Evolutionary conservation across 176 grass and related monocot genomes (phyloP).

Genomic region (Dendrocalamus sinicus): DNA sequence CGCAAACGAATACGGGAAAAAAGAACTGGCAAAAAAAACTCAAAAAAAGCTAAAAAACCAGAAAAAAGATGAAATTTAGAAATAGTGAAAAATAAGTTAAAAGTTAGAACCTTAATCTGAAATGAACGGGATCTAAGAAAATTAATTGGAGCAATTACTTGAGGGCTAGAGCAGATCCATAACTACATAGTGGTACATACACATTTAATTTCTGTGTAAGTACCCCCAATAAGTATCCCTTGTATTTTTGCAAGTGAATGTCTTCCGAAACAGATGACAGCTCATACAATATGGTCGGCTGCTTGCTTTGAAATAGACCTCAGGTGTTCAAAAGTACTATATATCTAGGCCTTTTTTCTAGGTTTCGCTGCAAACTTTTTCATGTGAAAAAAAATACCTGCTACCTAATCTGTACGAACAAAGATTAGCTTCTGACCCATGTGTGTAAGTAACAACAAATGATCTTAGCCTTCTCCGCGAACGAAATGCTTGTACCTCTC

Average conservation of each 20-base stretch:
- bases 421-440: neutral
- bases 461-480: neutral
- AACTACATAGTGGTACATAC: slow-evolving; percentile 15
- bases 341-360: neutral
- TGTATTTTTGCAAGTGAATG: slow-evolving; percentile 25
- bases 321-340: neutral
- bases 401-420: neutral
- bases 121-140: neutral
- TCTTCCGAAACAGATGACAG: neutral
- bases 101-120: too few species aligned
- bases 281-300: neutral
- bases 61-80: too few species aligned
- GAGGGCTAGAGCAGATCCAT: neutral
- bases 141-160: slow-evolving; percentile 20
- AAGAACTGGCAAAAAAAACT: too few species aligned
- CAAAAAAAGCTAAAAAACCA: neutral
- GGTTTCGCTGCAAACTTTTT: neutral
- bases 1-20: too few species aligned
- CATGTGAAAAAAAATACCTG: neutral
- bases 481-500: neutral
- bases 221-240: slow-evolving; percentile 12
- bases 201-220: slow-evolving; percentile 26
- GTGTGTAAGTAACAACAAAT: neutral
- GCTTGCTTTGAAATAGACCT: neutral
- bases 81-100: too few species aligned